Evolutionary conservation across 768 basidiomycete genomes (phyloP), one percentile per base, ranked within the genome.

Genomic region (Calocybe indica): DNA sequence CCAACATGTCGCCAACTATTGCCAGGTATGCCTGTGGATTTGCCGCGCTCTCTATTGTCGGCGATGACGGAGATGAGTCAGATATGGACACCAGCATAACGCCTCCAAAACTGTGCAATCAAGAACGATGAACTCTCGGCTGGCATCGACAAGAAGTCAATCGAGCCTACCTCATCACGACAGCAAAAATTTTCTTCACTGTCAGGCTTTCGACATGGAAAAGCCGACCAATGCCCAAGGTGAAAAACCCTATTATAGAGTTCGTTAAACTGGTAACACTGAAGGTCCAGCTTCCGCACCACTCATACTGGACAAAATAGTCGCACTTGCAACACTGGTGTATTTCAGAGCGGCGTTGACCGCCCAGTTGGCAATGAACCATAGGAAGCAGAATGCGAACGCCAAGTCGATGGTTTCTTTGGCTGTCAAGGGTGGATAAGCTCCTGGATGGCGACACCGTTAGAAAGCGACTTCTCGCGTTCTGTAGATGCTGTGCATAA

Each of bases 281-380:
- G 35, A 6, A 35, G 43, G 7, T 35, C 28, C 34, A 13, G 40
- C 10, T 39, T 33, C 63, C 82, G 32, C 55, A 92, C 94, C 92
- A 54, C 91, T 93, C 73, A 83, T 94, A 58, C 85, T 83, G 1
- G 89, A 86, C 44, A 96, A 65, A 34, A 97, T 85, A 4, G 94
- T 96, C 13, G 90, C 82, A 62, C 92, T 95, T 2, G 91, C 90
- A n/a, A 97, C 94, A 57, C 85, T 92, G 1, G 95, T 98, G 61
- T 85, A 88, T 30, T 79, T 83, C 39, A 98, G 73, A 13, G 88
- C 74, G 1, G 83, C 85, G 60, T 94, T 96, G 30, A 95, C 69
- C 8, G 82, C 64, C 91, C 93, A 98, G 59, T 98, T 98, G 9
- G 95, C 95, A 34, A 83, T 71, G 58, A 99, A 96, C 92, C 94